A percentile compares a stretch with the other conserved stretches of the same genome.
These are phyloP conservation scores for Ceratocystis alfenasii DNA, from an alignment of 2,329 filamentous ascomycete species.

Conservation along the genomic window DNA sequence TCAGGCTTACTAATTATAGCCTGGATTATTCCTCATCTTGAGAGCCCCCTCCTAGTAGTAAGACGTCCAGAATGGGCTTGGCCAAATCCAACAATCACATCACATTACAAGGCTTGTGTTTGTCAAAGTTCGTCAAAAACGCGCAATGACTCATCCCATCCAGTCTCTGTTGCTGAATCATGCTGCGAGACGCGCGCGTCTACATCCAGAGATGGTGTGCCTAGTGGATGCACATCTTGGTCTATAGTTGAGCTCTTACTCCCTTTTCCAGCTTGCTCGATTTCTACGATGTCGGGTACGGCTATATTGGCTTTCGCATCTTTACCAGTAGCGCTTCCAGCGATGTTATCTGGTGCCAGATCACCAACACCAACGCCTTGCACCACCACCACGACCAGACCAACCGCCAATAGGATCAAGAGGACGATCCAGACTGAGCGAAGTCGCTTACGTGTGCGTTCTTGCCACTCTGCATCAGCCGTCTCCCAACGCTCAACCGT, in stretches of 20 bases:
- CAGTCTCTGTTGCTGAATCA: slow-evolving; percentile 8
- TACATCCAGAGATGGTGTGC: background rate
- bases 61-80: no score
- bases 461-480: slow-evolving; percentile 55
- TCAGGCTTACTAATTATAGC: no score
- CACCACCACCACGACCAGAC: slow-evolving; percentile 34
- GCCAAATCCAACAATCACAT: background rate
- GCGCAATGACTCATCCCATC: slow-evolving; percentile 32
- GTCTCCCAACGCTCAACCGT: slow-evolving; percentile 57
- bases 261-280: background rate
- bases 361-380: slow-evolving; percentile 13
- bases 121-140: slow-evolving; percentile 38
- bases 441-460: slow-evolving; percentile 51
- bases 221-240: background rate
- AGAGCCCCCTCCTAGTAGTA: background rate
- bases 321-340: background rate
- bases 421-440: slow-evolving; percentile 52
- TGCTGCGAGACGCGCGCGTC: background rate
- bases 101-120: background rate
- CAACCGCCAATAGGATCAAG: slow-evolving; percentile 36
- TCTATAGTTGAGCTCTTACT: background rate
- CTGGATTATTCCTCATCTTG: background rate
- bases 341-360: background rate
- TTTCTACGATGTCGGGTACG: background rate
- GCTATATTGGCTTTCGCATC: background rate